Evolutionary conservation across 2,329 filamentous ascomycete species (phyloP), one percentile per base, ranked within the genome.

Genomic region (Drechslerella stenobrocha): DNA sequence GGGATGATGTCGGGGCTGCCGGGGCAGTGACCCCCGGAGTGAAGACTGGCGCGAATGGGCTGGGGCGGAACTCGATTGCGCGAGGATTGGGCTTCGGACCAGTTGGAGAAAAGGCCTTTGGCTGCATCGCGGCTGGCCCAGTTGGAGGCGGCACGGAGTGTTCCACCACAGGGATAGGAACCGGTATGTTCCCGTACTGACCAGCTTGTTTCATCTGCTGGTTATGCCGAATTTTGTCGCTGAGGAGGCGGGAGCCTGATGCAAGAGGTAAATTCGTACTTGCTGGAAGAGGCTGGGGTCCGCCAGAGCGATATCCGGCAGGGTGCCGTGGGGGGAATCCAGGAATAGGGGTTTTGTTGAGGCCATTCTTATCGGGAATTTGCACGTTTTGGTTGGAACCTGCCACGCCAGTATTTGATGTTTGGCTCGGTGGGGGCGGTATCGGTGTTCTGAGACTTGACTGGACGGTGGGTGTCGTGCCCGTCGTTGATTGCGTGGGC

Each of bases 61-160:
- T 88, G 3, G 88, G 92, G 71, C 86, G 92, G 77, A 98, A 97
- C 1, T 87, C 81, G 44, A 83, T 82, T 0, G 91, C 90, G 69
- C 87, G 87, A 2, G 89, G 86, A 73, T 87, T 95, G 15, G 92
- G 93, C 70, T 87, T 80, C 2, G 81, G 80, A 1, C 75, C 74
- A 15, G 78, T 80, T 3, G 83, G 83, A 0, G 78, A 69, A 45
- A 69, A 70, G 3, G 71, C 61, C 32, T 71, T 71, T 53, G 63
- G 60, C 46, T 70, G 65, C 51, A 71, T 71, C 18, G 72, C 71
- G 9, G 86, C 81, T 42, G 90, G 88, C 0, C 88, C 89, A 20
- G 86, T 87, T 9, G 89, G 87, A 13, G 89, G 87, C 23, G 83
- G 80, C 48, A 88, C 87, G 74, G 83, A 79, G 66, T 92, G 88